These are phyloP conservation scores for Neofusicoccum sp. DNA, from an alignment of 2,329 filamentous ascomycete genomes.

Conservation along the genomic window DNA sequence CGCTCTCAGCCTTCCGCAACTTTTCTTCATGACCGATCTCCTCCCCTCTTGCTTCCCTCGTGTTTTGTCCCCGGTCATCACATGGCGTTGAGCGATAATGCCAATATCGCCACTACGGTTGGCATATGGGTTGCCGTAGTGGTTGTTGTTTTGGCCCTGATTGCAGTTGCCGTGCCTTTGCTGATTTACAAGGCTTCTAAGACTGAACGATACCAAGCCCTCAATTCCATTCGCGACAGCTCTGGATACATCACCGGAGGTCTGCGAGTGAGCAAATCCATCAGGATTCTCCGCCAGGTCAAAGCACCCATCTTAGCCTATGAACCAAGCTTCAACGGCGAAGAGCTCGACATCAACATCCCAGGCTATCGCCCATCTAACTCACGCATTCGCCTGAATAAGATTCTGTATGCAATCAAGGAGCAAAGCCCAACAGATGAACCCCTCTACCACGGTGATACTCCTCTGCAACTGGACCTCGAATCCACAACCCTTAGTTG, in stretches of 20 bases:
- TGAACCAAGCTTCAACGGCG: neutral
- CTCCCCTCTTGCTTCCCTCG: neutral
- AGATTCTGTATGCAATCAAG: neutral
- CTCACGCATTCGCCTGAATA: neutral
- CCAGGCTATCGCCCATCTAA: neutral
- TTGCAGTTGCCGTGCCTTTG: neutral
- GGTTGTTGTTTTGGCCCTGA: neutral
- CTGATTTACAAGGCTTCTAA: neutral
- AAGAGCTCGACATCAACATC: neutral
- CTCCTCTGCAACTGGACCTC: neutral
- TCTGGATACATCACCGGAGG: neutral
- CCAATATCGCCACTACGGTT: neutral
- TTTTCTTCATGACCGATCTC: neutral
- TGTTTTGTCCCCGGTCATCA: neutral
- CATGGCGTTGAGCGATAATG: neutral
- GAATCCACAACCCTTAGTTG: neutral
- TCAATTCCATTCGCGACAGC: neutral
- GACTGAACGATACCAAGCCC: neutral
- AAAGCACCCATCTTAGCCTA: neutral
- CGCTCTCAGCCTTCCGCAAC: neutral
- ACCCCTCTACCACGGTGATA: neutral
- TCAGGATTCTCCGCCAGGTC: neutral
- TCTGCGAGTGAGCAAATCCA: neutral
- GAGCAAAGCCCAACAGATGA: neutral
- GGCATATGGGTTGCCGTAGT: slow-evolving; percentile 1